These are phyloP conservation scores for Cenchrus fungigraminus DNA, from an alignment of 176 grass and related monocot species.

Conservation along the genomic window DNA sequence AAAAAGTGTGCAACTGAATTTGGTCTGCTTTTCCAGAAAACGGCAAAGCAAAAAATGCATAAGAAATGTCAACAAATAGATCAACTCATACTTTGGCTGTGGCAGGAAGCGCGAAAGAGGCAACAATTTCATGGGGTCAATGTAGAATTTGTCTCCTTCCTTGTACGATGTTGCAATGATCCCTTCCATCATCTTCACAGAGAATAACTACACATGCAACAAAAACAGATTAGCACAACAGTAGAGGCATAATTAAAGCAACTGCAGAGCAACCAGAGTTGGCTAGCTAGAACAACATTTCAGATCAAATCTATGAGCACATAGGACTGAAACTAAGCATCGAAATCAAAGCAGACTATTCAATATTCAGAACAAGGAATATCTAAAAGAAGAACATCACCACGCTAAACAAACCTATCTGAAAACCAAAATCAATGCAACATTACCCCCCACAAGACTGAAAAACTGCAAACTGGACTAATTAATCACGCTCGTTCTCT, in stretches of 20 bases:
- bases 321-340: neutral
- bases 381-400: neutral
- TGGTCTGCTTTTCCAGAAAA: neutral
- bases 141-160: conserved; percentile 86
- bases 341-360: neutral
- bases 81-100: conserved; percentile 77
- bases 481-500: neutral
- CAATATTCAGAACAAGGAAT: neutral
- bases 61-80: neutral
- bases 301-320: neutral
- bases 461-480: neutral
- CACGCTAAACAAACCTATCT: neutral
- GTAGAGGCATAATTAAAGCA: neutral
- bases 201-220: conserved; percentile 62
- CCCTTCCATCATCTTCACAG: conserved; percentile 92
- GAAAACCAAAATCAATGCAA: neutral
- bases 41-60: neutral
- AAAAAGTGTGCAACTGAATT: neutral
- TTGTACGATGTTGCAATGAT: conserved; percentile 82
- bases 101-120: conserved; percentile 87
- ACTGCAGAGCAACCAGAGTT: neutral
- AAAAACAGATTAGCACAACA: neutral
- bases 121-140: conserved; percentile 85
- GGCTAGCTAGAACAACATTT: neutral
- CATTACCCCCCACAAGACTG: neutral